phyloP scores from a whole-genome alignment of 768 basidiomycete genomes.

The Hericium coralloides region DNA sequence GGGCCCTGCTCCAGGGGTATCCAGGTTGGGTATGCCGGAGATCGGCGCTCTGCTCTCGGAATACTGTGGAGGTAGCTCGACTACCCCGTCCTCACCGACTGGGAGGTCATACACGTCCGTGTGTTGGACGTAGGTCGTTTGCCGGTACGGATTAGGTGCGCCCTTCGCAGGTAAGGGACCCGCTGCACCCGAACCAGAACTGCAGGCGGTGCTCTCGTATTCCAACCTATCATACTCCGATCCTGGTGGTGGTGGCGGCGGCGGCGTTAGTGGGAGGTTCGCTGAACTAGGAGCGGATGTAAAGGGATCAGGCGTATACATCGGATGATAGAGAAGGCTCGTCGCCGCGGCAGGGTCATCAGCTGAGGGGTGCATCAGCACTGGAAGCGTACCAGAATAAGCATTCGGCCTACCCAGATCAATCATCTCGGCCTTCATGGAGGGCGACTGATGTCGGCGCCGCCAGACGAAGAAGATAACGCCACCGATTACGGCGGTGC shows the following conservation, averaged over 20 bases:
- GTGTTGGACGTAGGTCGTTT: conserved; percentile 35
- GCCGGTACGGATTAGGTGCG: background rate
- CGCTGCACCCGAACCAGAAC: no score
- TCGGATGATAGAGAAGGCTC: background rate
- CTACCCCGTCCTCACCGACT: conserved; percentile 40
- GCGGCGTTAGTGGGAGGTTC: background rate
- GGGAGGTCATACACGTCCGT: conserved; percentile 56
- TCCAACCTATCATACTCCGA: no score
- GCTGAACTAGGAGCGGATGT: background rate
- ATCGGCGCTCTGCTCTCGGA: conserved; percentile 35
- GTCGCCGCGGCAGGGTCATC: background rate
- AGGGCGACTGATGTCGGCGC: background rate
- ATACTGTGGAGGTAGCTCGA: conserved; percentile 75
- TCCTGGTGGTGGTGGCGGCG: background rate
- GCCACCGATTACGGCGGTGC: background rate
- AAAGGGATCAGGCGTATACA: background rate
- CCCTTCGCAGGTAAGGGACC: no score
- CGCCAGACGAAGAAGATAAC: background rate
- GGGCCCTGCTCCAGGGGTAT: background rate
- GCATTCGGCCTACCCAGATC: background rate
- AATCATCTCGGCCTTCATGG: background rate
- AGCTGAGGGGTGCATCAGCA: background rate
- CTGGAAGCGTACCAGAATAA: no score
- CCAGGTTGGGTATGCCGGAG: background rate
- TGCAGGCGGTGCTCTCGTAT: no score